Conservation (phyloP, 108 stramenopile genomes). For the Pseudonitzschia multistriata region DNA sequence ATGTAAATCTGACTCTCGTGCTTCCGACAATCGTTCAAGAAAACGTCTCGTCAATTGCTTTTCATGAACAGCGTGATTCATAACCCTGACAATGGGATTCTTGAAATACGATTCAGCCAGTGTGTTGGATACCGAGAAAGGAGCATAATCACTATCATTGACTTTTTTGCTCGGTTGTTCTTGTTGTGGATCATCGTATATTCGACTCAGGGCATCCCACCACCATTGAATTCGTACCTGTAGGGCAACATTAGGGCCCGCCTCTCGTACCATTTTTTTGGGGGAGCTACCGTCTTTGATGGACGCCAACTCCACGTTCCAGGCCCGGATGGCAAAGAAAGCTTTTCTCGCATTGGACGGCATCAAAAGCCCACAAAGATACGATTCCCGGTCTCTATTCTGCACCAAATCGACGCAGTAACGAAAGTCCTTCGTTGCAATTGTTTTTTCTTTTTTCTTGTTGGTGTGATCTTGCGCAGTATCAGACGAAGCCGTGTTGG, state of each 20-base stretch:
- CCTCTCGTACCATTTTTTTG: background rate
- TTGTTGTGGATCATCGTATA: constrained; percentile 35
- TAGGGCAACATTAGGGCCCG: constrained; percentile 39
- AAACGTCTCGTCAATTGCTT: constrained; percentile 64
- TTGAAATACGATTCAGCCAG: constrained; percentile 43
- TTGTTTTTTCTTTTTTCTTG: no score
- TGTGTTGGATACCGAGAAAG: constrained; percentile 9
- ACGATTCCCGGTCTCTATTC: constrained; percentile 73
- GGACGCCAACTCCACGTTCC: constrained; percentile 77
- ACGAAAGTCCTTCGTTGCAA: constrained; percentile 43
- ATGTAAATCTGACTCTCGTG: constrained; percentile 67
- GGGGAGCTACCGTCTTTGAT: constrained; percentile 55
- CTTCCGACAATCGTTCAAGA: constrained; percentile 66
- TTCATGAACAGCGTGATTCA: constrained; percentile 51
- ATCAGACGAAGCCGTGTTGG: background rate
- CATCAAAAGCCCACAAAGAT: constrained; percentile 78
- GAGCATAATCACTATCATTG: background rate
- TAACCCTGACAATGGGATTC: constrained; percentile 66
- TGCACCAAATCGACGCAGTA: constrained; percentile 79
- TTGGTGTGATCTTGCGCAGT: no score
- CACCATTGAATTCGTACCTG: constrained; percentile 79
- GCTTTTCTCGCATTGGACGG: constrained; percentile 50
- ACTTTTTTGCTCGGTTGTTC: background rate
- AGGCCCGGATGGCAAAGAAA: constrained; percentile 76
- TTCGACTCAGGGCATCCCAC: constrained; percentile 60